Conservation (phyloP, 345 rosid genomes). For the Ceriops decandra region DNA sequence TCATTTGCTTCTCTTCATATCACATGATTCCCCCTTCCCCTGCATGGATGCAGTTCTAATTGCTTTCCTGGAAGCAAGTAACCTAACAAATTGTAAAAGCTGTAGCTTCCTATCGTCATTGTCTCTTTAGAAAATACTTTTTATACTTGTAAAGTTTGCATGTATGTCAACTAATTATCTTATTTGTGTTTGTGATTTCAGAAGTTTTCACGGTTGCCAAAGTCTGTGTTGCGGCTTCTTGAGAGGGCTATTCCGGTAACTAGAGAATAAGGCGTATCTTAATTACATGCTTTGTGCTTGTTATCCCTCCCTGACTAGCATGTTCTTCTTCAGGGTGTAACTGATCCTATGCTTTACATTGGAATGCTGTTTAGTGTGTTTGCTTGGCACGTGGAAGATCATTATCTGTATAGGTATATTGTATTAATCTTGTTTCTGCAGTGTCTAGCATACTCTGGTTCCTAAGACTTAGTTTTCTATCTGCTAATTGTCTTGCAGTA, state of each 20-base stretch:
- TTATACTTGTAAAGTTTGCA: constrained; percentile 7
- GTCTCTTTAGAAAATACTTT: constrained; percentile 5
- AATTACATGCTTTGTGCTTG: background rate
- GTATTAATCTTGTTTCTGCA: background rate
- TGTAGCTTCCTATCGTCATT: background rate
- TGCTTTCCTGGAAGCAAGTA: too few relatives aligned
- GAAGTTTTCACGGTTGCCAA: constrained; percentile 82
- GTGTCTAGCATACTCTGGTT: background rate
- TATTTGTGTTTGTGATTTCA: constrained; percentile 30
- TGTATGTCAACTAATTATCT: constrained; percentile 3
- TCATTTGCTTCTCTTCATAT: too few relatives aligned
- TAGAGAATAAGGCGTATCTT: background rate
- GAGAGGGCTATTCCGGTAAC: constrained; percentile 84
- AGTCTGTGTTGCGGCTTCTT: constrained; percentile 84
- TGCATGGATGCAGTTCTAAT: too few relatives aligned
- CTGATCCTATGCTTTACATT: constrained; percentile 99
- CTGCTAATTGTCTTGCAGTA: constrained; percentile 43
- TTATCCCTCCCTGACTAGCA: constrained; percentile 9
- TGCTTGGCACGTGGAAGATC: constrained; percentile 99
- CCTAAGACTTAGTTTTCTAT: constrained; percentile 1
- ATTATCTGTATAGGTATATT: constrained; percentile 87
- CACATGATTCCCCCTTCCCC: too few relatives aligned
- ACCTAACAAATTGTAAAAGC: background rate
- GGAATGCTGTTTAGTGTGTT: constrained; percentile 99
- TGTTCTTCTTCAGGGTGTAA: constrained; percentile 74